These are phyloP conservation scores for Hemileccinum impolitum DNA, from an alignment of 768 basidiomycete genomes.

Conservation along the genomic window DNA sequence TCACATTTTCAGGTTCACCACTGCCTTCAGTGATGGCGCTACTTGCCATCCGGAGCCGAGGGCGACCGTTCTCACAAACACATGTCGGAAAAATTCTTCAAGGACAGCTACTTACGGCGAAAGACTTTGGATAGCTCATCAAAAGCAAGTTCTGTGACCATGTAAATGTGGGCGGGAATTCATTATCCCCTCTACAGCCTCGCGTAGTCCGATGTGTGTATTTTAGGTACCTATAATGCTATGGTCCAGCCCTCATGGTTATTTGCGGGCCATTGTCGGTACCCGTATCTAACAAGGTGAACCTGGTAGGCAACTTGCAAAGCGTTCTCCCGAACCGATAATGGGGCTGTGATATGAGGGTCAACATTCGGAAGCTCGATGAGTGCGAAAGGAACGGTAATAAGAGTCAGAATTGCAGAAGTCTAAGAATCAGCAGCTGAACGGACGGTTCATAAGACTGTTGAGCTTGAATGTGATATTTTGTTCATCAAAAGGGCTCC, in stretches of 20 bases:
- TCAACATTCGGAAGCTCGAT: not conserved
- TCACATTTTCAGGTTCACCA: slow-evolving; percentile 31
- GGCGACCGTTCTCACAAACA: not conserved
- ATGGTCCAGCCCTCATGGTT: too few species aligned
- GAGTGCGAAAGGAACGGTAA: too few species aligned
- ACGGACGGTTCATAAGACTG: slow-evolving; percentile 41
- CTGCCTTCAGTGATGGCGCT: not conserved
- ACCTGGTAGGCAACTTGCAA: too few species aligned
- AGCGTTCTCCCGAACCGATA: too few species aligned
- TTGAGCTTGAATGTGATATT: slow-evolving; percentile 48
- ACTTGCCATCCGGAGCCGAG: not conserved
- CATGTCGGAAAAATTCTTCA: not conserved
- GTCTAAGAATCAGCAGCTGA: slow-evolving; percentile 38
- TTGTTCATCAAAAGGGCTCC: slow-evolving; percentile 34
- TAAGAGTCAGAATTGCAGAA: not conserved
- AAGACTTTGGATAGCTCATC: not conserved
- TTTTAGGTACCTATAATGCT: too few species aligned
- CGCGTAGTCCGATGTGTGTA: too few species aligned
- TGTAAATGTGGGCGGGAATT: too few species aligned
- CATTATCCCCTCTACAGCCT: too few species aligned
- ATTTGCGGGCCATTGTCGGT: too few species aligned
- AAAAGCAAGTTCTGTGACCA: too few species aligned
- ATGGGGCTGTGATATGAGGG: not conserved
- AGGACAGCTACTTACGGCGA: not conserved
- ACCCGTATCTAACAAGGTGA: too few species aligned